Conservation (phyloP, 176 grass and related monocot genomes). For the Triticum monococcum region DNA sequence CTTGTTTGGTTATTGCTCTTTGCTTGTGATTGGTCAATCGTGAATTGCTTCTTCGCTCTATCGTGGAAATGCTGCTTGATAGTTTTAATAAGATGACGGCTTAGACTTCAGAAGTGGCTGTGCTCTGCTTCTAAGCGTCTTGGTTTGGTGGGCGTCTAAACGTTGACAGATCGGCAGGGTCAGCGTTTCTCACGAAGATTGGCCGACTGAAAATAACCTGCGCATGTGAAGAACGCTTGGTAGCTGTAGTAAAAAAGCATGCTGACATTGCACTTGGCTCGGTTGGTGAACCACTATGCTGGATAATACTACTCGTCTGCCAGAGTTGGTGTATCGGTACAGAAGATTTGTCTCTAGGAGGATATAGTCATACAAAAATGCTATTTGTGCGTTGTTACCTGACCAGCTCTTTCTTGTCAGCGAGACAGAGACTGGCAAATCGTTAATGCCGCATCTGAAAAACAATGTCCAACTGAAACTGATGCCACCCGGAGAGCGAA, state of each 20-base stretch:
- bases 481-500: neutral
- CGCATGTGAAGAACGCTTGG: neutral
- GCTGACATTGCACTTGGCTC: neutral
- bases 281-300: constrained; percentile 5
- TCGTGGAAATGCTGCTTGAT: neutral
- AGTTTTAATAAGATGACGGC: neutral
- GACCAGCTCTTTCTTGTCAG: neutral
- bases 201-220: no score
- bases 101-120: neutral
- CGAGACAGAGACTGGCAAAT: neutral
- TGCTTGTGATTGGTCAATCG: neutral
- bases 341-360: neutral
- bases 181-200: constrained; percentile 10
- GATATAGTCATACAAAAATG: neutral
- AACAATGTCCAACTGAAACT: neutral
- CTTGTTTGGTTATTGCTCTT: neutral
- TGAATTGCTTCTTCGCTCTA: neutral
- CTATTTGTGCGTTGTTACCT: neutral
- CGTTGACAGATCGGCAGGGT: neutral
- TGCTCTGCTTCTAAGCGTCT: neutral
- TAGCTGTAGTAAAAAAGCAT: neutral
- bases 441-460: neutral
- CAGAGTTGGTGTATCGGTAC: neutral
- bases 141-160: neutral
- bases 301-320: neutral